These are phyloP conservation scores for Niebla homalea DNA, from an alignment of 495 filamentous ascomycete species.

Conservation along the genomic window DNA sequence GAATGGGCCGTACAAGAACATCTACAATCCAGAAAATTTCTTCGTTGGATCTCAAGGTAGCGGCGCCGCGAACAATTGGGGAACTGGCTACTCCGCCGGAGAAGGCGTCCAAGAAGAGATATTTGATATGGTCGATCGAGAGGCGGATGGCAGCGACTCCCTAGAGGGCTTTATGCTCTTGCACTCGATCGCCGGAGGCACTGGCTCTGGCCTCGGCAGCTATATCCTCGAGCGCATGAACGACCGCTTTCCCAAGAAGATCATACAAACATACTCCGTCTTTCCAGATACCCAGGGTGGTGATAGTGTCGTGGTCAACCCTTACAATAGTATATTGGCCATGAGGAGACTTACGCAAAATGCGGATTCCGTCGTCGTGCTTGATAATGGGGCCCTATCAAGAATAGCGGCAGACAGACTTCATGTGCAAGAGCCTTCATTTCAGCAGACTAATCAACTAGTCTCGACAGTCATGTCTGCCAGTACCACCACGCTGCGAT, in stretches of 20 bases:
- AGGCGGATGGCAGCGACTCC: slow-evolving; percentile 95
- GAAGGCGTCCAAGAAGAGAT: slow-evolving; percentile 90
- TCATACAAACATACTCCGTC: slow-evolving; percentile 97
- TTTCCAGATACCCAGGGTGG: slow-evolving; percentile 77
- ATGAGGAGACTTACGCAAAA: slow-evolving; percentile 88
- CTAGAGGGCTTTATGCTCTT: slow-evolving; percentile 97
- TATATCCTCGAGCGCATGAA: slow-evolving; percentile 95
- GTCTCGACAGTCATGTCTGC: slow-evolving; percentile 99
- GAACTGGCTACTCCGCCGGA: slow-evolving; percentile 83
- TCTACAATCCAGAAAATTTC: slow-evolving; percentile 99
- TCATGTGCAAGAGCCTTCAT: slow-evolving; percentile 86
- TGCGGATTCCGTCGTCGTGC: slow-evolving; percentile 88
- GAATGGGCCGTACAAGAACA: slow-evolving; percentile 85
- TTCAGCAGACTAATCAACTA: slow-evolving; percentile 93
- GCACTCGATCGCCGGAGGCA: slow-evolving; percentile 95
- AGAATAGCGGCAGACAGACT: slow-evolving; percentile 89
- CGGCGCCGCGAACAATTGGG: slow-evolving; percentile 97
- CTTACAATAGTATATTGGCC: slow-evolving; percentile 89
- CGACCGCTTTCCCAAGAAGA: slow-evolving; percentile 94
- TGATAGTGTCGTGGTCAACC: slow-evolving; percentile 83
- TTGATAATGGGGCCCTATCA: slow-evolving; percentile 89
- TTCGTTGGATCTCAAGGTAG: slow-evolving; percentile 83
- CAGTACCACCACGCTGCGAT: slow-evolving; percentile 87
- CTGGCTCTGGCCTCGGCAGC: slow-evolving; percentile 84
- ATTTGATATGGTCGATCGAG: slow-evolving; percentile 98